These are phyloP conservation scores for Beta vulgaris DNA, from an alignment of 148 eudicot species.

Conservation along the genomic window DNA sequence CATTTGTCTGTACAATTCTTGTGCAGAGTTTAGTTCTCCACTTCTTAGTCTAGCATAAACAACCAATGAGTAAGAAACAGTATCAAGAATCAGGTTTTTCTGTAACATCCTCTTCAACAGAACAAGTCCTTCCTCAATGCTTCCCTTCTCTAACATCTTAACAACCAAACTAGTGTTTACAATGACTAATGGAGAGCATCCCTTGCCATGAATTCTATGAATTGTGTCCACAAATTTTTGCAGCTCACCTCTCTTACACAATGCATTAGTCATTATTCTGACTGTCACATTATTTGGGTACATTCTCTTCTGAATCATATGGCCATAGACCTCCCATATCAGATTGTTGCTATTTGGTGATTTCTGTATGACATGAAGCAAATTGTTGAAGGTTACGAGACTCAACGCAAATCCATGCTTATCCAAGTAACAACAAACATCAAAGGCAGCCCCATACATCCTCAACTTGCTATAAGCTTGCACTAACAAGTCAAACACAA, in stretches of 20 bases:
- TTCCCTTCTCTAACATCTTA: constrained; percentile 59
- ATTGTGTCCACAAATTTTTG: constrained; percentile 50
- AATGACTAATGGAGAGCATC: constrained; percentile 58
- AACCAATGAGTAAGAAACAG: constrained; percentile 59
- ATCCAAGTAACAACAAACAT: constrained; percentile 54
- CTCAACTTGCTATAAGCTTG: constrained; percentile 74
- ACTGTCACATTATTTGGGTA: constrained; percentile 63
- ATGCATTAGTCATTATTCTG: constrained; percentile 52
- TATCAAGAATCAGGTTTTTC: constrained; percentile 71
- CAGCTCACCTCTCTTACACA: constrained; percentile 82
- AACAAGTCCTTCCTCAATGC: constrained; percentile 58
- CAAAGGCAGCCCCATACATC: constrained; percentile 52
- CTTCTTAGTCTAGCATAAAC: constrained; percentile 57
- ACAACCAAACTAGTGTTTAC: constrained; percentile 67
- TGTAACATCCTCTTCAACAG: constrained; percentile 62
- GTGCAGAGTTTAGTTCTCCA: constrained; percentile 54
- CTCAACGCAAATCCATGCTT: constrained; percentile 57
- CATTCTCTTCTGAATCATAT: constrained; percentile 56
- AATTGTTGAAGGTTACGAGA: constrained; percentile 61
- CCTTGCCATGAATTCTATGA: constrained; percentile 69
- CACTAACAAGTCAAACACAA: constrained; percentile 81
- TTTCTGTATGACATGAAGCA: constrained; percentile 56
- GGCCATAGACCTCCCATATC: constrained; percentile 78
- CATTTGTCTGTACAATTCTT: constrained; percentile 62
- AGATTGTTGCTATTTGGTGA: constrained; percentile 39